Evolutionary conservation across 2,329 filamentous ascomycete species (phyloP), one percentile per base, ranked within the genome.

Genomic region (Ilyonectria sp.): DNA sequence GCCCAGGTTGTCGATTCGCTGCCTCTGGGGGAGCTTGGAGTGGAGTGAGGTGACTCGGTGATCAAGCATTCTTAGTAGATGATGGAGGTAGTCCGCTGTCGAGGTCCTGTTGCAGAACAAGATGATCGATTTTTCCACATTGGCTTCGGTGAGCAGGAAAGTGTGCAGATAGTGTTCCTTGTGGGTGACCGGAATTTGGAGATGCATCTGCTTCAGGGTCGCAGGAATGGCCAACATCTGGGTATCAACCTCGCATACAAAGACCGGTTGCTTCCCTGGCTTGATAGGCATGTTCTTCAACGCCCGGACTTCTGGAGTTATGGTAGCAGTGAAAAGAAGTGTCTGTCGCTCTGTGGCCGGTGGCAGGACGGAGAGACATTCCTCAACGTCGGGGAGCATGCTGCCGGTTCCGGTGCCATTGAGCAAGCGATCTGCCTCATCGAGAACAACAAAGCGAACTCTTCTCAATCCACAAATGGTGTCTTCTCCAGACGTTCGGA

Each of bases 101-200:
- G 90, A 87, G 1, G 94, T 97, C 55, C 94, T 90, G 83, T 99
- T 99, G 86, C 93, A 95, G 85, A 99, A 99, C 69, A 99, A 91
- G 76, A 99, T 98, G 76, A 92, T 87, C 1, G 92, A 92, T 82
- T 93, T 95, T 46, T 89, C 85, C 40, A 88, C 79, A 80, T 98
- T 98, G 69, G 81, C 85, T 33, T 92, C 90, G 0, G 95, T 98
- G 23, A 91, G 88, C 15, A 99, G 89, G 43, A 99, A 91, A 59
- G 94, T 90, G 79, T 99, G 96, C 13, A 99, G 88, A 81, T 97
- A 99, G 79, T 96, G 94, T 81, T 98, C 95, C 74, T 95, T 94
- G 82, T 98, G 94, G 1, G 94, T 96, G 73, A 97, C 91, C 17
- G 94, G 94, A 17, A 97, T 91, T 78, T 97, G 92, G 47, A 98